phyloP scores from a whole-genome alignment of 179 eudicot species.

The Pouteria campechiana region DNA sequence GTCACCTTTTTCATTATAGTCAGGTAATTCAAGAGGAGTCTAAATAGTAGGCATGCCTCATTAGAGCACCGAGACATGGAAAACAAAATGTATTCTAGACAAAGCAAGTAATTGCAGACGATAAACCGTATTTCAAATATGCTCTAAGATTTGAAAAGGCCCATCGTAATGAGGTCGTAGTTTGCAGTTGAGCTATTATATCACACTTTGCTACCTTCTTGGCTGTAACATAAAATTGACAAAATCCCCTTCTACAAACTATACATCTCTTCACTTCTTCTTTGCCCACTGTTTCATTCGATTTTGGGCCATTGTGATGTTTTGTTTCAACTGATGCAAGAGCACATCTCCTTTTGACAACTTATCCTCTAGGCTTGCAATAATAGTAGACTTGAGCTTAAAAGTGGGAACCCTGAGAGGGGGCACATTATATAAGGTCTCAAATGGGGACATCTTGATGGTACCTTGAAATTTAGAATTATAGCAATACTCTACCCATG shows the following conservation, averaged over 20 bases:
- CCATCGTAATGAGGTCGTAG: background rate
- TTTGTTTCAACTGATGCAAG: background rate
- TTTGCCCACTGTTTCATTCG: no score
- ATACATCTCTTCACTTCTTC: background rate
- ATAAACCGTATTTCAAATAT: background rate
- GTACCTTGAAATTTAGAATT: background rate
- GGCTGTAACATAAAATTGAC: background rate
- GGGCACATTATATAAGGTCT: background rate
- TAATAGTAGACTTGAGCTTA: no score
- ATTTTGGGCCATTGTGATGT: background rate
- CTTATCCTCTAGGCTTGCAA: background rate
- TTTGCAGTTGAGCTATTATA: background rate
- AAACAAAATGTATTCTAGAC: background rate
- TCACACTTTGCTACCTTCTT: background rate
- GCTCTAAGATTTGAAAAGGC: background rate
- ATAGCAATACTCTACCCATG: conserved; percentile 10
- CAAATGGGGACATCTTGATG: background rate
- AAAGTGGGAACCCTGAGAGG: background rate
- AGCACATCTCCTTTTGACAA: background rate
- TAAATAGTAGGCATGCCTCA: no score
- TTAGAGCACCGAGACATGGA: background rate
- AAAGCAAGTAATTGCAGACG: background rate
- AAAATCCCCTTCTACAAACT: background rate
- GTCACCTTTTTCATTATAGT: no score
- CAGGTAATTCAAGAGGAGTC: no score